phyloP scores from a whole-genome alignment of 768 basidiomycete species.

The Pleurotus ostreatus region DNA sequence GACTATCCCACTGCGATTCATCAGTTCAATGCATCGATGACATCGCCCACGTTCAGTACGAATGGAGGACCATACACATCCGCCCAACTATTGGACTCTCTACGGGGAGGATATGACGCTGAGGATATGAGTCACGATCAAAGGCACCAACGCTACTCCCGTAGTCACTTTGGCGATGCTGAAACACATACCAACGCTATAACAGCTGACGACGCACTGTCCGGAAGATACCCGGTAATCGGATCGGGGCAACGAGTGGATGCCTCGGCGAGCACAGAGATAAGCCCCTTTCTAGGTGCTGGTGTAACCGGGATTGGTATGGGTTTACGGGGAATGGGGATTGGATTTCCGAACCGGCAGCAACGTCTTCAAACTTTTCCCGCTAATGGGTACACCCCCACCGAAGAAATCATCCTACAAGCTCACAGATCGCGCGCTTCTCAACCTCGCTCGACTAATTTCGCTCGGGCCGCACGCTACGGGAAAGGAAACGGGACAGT shows the following conservation, averaged over 20 bases:
- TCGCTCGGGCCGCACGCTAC: not conserved
- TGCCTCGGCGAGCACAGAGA: not conserved
- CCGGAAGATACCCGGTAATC: constrained; percentile 1
- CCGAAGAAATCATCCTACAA: constrained; percentile 66
- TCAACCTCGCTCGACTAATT: not conserved
- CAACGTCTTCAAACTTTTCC: constrained; percentile 25
- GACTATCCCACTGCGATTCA: not conserved
- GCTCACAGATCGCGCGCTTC: constrained; percentile 26
- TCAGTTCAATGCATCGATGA: not conserved
- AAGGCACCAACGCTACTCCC: not conserved
- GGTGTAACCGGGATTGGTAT: constrained; percentile 2
- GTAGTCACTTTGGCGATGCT: not conserved
- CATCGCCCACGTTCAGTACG: not conserved
- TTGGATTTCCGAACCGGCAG: constrained; percentile 4
- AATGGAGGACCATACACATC: not conserved
- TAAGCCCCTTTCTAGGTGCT: not conserved
- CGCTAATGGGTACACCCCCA: constrained; percentile 56
- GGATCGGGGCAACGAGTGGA: not conserved
- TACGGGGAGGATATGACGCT: not conserved
- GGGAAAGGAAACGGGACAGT: not conserved
- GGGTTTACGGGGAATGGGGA: not conserved
- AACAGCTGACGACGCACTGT: not conserved
- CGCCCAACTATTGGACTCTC: not conserved
- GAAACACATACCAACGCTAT: not conserved
- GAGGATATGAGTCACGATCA: not conserved